Evolutionary conservation across 495 filamentous ascomycete genomes (phyloP).

Genomic region (Trypethelium eluteriae): DNA sequence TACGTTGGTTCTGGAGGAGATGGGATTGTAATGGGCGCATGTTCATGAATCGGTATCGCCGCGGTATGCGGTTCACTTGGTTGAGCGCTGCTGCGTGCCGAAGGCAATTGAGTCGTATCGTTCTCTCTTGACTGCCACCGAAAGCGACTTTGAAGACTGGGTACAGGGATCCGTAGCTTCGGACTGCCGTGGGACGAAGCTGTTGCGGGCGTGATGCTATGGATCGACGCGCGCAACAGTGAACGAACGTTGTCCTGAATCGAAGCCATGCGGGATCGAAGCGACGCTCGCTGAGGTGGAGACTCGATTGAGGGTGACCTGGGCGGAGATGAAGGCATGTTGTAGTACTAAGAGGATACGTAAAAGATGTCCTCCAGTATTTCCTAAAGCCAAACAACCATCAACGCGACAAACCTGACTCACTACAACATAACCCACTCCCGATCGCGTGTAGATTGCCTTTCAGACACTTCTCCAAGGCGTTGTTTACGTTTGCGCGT

Average conservation of each 20-base stretch:
- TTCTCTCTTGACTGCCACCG: background rate
- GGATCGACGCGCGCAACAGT: background rate
- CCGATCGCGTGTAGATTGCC: background rate
- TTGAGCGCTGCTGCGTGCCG: background rate
- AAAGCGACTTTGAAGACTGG: background rate
- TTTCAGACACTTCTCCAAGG: background rate
- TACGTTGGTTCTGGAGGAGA: slow-evolving; percentile 3
- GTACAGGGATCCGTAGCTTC: slow-evolving; percentile 3
- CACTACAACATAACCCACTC: background rate
- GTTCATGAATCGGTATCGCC: background rate
- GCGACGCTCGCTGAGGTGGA: background rate
- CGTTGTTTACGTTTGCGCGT: slow-evolving; percentile 9
- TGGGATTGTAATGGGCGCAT: background rate
- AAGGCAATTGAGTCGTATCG: background rate
- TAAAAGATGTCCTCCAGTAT: background rate
- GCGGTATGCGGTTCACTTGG: background rate
- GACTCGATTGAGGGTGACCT: background rate
- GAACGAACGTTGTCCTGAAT: slow-evolving; percentile 10
- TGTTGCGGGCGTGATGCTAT: background rate
- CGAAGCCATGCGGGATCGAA: background rate
- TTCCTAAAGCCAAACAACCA: background rate
- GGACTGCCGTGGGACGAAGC: background rate
- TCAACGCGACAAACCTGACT: background rate
- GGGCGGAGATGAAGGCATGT: background rate
- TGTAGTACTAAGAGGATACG: background rate